Conservation (phyloP, 495 filamentous ascomycete species). For the Talaromyces trachyspermus region DNA sequence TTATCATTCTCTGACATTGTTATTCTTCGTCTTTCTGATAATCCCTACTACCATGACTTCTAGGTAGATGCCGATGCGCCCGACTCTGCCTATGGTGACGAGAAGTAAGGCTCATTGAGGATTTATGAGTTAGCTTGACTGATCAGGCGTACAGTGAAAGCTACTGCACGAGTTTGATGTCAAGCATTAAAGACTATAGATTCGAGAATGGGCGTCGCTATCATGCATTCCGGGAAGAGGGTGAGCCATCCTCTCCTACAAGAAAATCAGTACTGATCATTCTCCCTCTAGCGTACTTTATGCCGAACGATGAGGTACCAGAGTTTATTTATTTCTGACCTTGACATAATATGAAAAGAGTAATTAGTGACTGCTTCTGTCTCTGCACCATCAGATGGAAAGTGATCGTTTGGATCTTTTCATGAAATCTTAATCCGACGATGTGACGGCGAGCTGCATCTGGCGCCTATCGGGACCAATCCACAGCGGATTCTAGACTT, state of each 20-base stretch:
- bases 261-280: neutral
- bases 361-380: neutral
- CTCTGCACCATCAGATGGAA: constrained; percentile 9
- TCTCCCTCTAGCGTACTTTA: constrained; percentile 23
- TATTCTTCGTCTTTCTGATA: neutral
- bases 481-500: constrained; percentile 32
- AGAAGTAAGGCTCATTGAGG: neutral
- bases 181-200: constrained; percentile 46
- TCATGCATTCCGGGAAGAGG: constrained; percentile 34
- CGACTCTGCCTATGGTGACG: constrained; percentile 7
- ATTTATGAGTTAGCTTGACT: neutral
- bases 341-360: neutral
- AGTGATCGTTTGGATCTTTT: constrained; percentile 50
- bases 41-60: neutral
- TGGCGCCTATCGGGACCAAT: constrained; percentile 36
- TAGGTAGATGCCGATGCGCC: constrained; percentile 3
- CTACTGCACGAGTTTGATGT: constrained; percentile 35
- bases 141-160: constrained; percentile 9
- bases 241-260: constrained; percentile 10
- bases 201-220: constrained; percentile 40
- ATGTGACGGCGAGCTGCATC: constrained; percentile 43
- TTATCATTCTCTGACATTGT: neutral
- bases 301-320: constrained; percentile 43
- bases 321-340: neutral
- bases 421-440: constrained; percentile 51